These are phyloP conservation scores for Trypethelium eluteriae DNA, from an alignment of 495 filamentous ascomycete species.

Conservation along the genomic window DNA sequence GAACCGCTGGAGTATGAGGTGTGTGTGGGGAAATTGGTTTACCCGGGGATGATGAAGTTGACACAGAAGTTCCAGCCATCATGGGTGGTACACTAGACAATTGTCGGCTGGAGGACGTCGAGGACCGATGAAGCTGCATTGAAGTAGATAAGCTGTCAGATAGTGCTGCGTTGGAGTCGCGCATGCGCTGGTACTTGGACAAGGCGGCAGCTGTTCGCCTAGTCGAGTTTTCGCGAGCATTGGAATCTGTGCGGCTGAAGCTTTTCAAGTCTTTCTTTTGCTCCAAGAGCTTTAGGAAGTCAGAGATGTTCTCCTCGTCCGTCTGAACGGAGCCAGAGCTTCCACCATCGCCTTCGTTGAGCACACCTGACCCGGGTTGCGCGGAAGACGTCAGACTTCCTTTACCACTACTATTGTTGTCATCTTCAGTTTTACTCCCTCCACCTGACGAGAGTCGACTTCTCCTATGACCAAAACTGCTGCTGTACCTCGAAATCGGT, in stretches of 20 bases:
- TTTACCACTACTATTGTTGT: constrained; percentile 77
- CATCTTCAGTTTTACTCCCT: constrained; percentile 67
- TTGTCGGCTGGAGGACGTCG: constrained; percentile 75
- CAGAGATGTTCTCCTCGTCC: constrained; percentile 85
- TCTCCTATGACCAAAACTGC: constrained; percentile 81
- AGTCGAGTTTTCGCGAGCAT: constrained; percentile 49
- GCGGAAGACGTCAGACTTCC: constrained; percentile 77
- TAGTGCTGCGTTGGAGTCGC: constrained; percentile 74
- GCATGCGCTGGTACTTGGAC: constrained; percentile 71
- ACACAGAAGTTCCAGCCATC: constrained; percentile 73
- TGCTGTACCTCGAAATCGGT: constrained; percentile 62
- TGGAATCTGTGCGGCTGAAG: constrained; percentile 46
- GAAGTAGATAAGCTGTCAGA: constrained; percentile 86
- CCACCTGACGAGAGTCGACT: constrained; percentile 66
- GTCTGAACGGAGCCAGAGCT: constrained; percentile 46
- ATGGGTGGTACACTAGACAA: constrained; percentile 76
- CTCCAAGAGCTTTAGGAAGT: constrained; percentile 83
- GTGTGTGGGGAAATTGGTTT: constrained; percentile 92
- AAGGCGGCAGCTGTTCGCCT: constrained; percentile 62
- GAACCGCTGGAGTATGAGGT: constrained; percentile 86
- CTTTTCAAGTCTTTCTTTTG: constrained; percentile 69
- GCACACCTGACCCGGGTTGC: constrained; percentile 76
- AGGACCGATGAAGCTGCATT: constrained; percentile 70
- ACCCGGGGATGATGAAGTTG: constrained; percentile 77
- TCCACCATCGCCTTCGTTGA: constrained; percentile 58